Conservation (phyloP, 805 yeast species). For the Yarrowia deformans region DNA sequence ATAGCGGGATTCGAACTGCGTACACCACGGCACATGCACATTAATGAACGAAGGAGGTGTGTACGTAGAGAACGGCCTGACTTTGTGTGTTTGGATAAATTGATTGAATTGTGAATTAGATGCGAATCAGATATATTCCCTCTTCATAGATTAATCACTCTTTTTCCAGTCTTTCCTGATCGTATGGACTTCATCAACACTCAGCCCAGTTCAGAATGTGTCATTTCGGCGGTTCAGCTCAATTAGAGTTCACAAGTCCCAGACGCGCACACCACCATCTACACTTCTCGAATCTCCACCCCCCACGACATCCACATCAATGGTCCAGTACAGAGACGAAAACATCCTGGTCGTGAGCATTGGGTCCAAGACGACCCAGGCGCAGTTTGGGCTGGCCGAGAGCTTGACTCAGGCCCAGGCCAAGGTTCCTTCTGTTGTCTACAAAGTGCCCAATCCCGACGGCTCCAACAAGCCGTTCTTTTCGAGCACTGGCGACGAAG, state of each 20-base stretch:
- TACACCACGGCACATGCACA: not conserved
- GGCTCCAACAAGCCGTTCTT: constrained; percentile 47
- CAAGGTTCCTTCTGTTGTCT: constrained; percentile 80
- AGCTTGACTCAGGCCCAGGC: constrained; percentile 76
- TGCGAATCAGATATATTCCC: too few relatives aligned
- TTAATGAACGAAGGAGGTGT: constrained; percentile 9
- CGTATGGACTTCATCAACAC: too few relatives aligned
- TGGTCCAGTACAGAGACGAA: constrained; percentile 53
- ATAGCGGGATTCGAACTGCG: not conserved
- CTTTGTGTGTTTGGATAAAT: too few relatives aligned
- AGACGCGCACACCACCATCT: constrained; percentile 37
- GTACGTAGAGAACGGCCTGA: too few relatives aligned
- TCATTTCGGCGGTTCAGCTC: not conserved
- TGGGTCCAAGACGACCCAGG: constrained; percentile 76
- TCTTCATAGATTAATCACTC: too few relatives aligned
- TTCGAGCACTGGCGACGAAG: constrained; percentile 54
- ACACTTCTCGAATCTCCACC: constrained; percentile 5
- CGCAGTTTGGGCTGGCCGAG: constrained; percentile 79
- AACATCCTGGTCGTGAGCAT: constrained; percentile 53
- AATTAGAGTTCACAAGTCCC: constrained; percentile 11
- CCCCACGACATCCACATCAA: constrained; percentile 39
- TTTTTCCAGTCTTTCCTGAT: too few relatives aligned
- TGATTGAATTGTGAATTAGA: too few relatives aligned
- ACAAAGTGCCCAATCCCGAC: constrained; percentile 48
- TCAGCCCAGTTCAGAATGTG: not conserved